Evolutionary conservation across 2,329 filamentous ascomycete species (phyloP), one percentile per base, ranked within the genome.

Genomic region (Neobulgaria alba): DNA sequence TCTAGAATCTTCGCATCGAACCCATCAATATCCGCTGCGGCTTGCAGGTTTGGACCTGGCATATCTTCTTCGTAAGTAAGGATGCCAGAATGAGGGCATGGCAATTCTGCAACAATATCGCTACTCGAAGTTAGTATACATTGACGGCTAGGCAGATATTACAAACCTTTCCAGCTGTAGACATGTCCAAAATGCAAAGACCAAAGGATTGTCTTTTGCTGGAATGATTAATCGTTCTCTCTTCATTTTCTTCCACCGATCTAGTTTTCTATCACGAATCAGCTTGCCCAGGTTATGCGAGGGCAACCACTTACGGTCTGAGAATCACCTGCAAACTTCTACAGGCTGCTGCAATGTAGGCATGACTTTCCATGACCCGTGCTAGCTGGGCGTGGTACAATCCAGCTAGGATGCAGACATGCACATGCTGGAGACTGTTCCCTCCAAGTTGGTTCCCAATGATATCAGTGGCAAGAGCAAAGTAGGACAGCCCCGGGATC

Each of bases 121-220:
- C 88, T 88, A 49, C 39, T 39, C 44, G 29, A 12, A 29, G 21
- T 32, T 17, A 21, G 17, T 16, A 19, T n/a, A 4, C 9, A 8
- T 38, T 12, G 12, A 16, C 36, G 26, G 10, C 2, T 14, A 3
- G 4, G 26, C 2, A 10, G 12, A 15, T 14, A n/a, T n/a, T 18
- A 39, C 62, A 51, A 61, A 86, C 82, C 82, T 95, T 63, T 96
- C 90, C 9, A 96, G 71, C 57, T 96, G 90, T 48, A 95, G 67
- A 58, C 86, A 94, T 5, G 89, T 92, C 90, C 90, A 96, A 55
- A 89, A 95, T 0, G 86, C 82, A 52, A 93, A 73, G 10, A 82
- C 69, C 26, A 82, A 69, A 42, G 82, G 69, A 56, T 88, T 85
- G 53, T 80, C 73, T 33, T 55, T 59, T 7, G 50, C 33, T 29